phyloP scores from a whole-genome alignment of 2,329 filamentous ascomycete species.

The Colletotrichum sp. region DNA sequence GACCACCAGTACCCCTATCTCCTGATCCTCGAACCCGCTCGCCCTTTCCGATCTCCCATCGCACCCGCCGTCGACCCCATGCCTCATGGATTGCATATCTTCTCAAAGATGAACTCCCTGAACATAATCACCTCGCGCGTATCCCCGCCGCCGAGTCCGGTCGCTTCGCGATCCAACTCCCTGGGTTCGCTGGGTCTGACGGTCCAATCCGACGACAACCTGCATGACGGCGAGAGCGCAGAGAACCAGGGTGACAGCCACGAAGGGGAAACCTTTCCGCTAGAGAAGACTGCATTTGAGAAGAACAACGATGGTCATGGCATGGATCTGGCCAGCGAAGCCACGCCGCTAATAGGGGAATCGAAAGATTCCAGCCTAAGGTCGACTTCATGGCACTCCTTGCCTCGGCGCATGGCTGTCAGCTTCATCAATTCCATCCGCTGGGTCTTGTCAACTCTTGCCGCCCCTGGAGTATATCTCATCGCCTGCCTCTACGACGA shows the following conservation, averaged over 20 bases:
- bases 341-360: conserved; percentile 66
- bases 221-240: conserved; percentile 30
- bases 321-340: conserved; percentile 56
- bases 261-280: conserved; percentile 32
- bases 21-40: not conserved
- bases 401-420: conserved; percentile 73
- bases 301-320: conserved; percentile 17
- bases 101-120: conserved; percentile 89
- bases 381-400: conserved; percentile 54
- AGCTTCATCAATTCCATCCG: conserved; percentile 78
- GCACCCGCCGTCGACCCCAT: conserved; percentile 5
- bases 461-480: conserved; percentile 81
- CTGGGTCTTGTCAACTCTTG: conserved; percentile 78
- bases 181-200: conserved; percentile 57
- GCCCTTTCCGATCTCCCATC: not conserved
- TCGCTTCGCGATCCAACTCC: conserved; percentile 65
- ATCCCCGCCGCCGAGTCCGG: conserved; percentile 62
- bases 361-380: conserved; percentile 28
- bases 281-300: conserved; percentile 13
- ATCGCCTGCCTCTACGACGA: conserved; percentile 85
- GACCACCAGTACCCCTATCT: conserved; percentile 13
- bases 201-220: conserved; percentile 47
- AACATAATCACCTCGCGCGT: conserved; percentile 91
- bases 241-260: conserved; percentile 28
- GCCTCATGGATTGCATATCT: conserved; percentile 59